Percentiles rank a stretch among this genome's conserved stretches.
Conservation (phyloP, 2,329 filamentous ascomycete species). For the Apiospora phragmitis region DNA sequence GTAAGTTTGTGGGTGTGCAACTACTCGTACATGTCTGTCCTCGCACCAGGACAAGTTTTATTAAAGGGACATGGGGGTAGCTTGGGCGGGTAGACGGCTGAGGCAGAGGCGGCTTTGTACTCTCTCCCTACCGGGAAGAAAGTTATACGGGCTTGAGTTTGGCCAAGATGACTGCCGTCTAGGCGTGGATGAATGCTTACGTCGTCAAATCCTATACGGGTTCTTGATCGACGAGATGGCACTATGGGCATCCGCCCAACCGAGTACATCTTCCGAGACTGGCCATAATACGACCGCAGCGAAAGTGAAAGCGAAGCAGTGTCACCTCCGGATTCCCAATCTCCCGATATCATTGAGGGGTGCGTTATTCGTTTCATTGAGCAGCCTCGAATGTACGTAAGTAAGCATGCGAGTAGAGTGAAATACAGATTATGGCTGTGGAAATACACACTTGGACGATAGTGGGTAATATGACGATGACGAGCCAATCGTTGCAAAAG, state of each 20-base stretch:
- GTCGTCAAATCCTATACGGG: not conserved
- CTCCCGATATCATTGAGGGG: not conserved
- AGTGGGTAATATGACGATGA: not conserved
- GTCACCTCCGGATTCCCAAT: not conserved
- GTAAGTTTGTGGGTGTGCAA: not conserved
- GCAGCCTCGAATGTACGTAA: not conserved
- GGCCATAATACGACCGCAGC: not conserved
- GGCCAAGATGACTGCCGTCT: not conserved
- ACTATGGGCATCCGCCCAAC: not conserved
- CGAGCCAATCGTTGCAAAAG: not conserved
- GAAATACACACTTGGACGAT: not conserved
- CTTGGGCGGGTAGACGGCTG: not conserved
- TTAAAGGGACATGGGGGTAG: not conserved
- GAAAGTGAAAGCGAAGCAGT: not conserved
- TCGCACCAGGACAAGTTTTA: not conserved
- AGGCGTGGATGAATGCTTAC: not conserved
- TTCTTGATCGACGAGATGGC: not conserved
- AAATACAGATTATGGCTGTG: not conserved
- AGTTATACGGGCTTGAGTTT: not conserved
- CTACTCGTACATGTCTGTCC: not conserved
- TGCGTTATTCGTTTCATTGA: not conserved
- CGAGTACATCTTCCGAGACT: not conserved
- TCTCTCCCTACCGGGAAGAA: not conserved
- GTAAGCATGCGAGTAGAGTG: not conserved
- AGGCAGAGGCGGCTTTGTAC: not conserved